Evolutionary conservation across 2,329 filamentous ascomycete genomes (phyloP).

Genomic region (Sarocladiaceae sp.): DNA sequence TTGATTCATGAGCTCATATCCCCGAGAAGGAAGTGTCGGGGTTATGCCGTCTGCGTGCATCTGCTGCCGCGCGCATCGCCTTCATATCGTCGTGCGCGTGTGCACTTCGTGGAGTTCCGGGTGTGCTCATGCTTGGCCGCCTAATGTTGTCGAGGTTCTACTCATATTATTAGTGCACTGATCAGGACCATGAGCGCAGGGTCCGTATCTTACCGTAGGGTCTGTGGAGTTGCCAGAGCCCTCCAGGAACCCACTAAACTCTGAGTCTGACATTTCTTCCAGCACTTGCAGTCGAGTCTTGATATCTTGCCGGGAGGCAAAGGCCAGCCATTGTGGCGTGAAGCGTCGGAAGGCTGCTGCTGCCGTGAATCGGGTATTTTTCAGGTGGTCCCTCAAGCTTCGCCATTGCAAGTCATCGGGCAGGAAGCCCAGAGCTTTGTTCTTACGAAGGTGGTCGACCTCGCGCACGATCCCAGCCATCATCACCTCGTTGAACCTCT

Average conservation of each 20-base stretch:
- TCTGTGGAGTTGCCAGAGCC: neutral
- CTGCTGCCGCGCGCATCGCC: constrained; percentile 28
- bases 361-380: constrained; percentile 25
- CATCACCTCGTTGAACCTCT: neutral
- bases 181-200: neutral
- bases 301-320: constrained; percentile 21
- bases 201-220: neutral
- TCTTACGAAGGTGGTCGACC: constrained; percentile 22
- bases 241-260: constrained; percentile 17
- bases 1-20: too few relatives aligned
- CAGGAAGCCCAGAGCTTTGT: constrained; percentile 22
- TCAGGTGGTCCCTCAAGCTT: constrained; percentile 21
- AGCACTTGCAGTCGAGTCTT: constrained; percentile 20
- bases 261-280: constrained; percentile 18
- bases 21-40: neutral
- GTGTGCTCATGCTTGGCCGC: constrained; percentile 13
- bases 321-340: constrained; percentile 23
- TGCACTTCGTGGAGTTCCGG: neutral
- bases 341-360: constrained; percentile 23
- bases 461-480: constrained; percentile 16
- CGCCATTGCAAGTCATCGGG: constrained; percentile 31
- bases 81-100: constrained; percentile 24
- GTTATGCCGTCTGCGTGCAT: constrained; percentile 20
- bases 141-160: constrained; percentile 29
- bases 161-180: constrained; percentile 9